These are phyloP conservation scores for Xylaria intraflava DNA, from an alignment of 495 filamentous ascomycete genomes.

Conservation along the genomic window DNA sequence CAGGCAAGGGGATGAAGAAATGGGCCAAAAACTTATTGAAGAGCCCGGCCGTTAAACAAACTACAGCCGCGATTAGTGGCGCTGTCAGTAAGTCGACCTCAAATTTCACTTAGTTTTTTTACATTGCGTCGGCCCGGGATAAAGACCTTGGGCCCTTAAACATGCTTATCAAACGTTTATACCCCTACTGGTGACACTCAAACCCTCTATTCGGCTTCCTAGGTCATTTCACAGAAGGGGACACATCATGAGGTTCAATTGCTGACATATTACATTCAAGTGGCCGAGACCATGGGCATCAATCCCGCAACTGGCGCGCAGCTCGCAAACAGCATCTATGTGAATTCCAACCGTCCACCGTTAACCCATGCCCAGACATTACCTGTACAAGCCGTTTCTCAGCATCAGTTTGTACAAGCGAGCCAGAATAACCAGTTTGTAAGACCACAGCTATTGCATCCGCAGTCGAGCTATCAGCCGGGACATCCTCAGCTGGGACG, in stretches of 20 bases:
- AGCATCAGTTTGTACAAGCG: background rate
- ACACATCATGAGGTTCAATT: background rate
- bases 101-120: background rate
- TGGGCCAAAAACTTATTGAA: constrained; percentile 23
- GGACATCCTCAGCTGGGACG: constrained; percentile 5
- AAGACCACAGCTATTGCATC: background rate
- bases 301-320: constrained; percentile 16
- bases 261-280: background rate
- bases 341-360: constrained; percentile 16
- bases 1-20: constrained; percentile 27
- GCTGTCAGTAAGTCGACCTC: constrained; percentile 11
- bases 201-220: background rate
- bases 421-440: constrained; percentile 1
- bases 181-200: background rate
- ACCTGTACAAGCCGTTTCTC: constrained; percentile 14
- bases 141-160: background rate
- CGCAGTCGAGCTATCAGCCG: background rate
- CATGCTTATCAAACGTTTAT: background rate
- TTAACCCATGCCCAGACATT: constrained; percentile 17
- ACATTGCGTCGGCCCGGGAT: background rate
- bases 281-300: constrained; percentile 20
- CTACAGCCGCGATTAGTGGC: constrained; percentile 14
- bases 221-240: background rate
- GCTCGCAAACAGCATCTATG: constrained; percentile 17
- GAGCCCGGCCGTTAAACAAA: constrained; percentile 24